Base-by-base conservation (phyloP, 208 protist genomes). In the Spongospora subterranea region DNA sequence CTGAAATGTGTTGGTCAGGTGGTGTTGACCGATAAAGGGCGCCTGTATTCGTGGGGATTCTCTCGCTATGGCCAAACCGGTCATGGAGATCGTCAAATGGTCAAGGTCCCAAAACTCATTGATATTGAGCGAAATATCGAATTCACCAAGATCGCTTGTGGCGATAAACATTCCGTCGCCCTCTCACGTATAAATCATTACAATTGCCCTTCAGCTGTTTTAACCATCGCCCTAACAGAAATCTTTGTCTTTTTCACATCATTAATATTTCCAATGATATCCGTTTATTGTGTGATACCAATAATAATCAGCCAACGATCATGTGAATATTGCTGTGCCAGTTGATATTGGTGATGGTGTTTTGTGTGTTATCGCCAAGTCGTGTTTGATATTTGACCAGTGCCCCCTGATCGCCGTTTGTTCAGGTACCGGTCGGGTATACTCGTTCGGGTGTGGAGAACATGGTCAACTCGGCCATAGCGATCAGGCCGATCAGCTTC, bases 61-160 rank as follows among this genome's bases (percentile, higher is more conserved):
- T 89, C 77, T 39, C 77, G 88, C 35, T 77, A 91, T 46, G 92
- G 92, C 24, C 92, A 93, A 76, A 88, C 91, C 11, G 92, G 92
- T 20, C 71, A 88, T 39, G 92, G 92, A 46, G 91, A 53, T 46
- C 45, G 88, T 13, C 82, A 43, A 39, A 40, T 82, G 71, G 71
- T 82, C 17, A 82, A 82, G 71, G 35, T 82, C 71, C 71, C 71
- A 13, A 82, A 82, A n/a, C n/a, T 82, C 6, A 43, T 82, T n/a
- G 71, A 82, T 43, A 82, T n/a, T 20, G 71, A 82, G n/a, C n/a
- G 40, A 43, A 82, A 35, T n/a, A n/a, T 82, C n/a, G 71, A 82
- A 43, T 82, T 82, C 71, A 35, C n/a, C n/a, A 13, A 77, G 11
- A 88, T 92, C 20, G 82, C 90, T 17, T 92, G 90, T 41, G 90